A percentile compares a stretch with the other conserved stretches of the same genome.
These are phyloP conservation scores for Diospyros lotus DNA, from an alignment of 148 eudicot genomes.

Conservation along the genomic window DNA sequence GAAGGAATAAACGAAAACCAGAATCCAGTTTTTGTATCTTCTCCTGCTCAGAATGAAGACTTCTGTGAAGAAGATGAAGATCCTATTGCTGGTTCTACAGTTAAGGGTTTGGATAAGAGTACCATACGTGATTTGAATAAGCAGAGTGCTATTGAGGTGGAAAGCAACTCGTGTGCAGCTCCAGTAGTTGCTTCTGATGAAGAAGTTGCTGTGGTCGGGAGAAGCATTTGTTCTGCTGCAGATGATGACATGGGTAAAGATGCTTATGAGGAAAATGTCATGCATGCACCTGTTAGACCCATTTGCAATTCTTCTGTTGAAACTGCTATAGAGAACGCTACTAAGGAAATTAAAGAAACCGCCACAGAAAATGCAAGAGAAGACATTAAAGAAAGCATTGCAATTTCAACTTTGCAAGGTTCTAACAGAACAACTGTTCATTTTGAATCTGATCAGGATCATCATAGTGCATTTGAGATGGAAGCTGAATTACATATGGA, in stretches of 20 bases:
- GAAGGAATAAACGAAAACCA: too few relatives aligned
- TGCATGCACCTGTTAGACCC: slow-evolving; percentile 2
- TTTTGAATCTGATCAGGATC: slow-evolving; percentile 3
- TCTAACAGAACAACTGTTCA: background rate
- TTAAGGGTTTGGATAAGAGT: background rate
- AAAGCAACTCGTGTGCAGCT: slow-evolving; percentile 3
- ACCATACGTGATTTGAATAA: background rate
- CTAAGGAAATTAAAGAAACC: background rate
- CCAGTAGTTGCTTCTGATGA: slow-evolving; percentile 5
- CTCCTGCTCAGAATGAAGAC: background rate
- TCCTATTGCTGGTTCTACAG: background rate
- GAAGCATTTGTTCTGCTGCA: background rate
- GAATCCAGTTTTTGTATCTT: too few relatives aligned
- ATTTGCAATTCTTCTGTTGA: slow-evolving; percentile 2
- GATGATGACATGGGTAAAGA: slow-evolving; percentile 9
- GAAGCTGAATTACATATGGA: background rate
- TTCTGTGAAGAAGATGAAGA: background rate
- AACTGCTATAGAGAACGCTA: background rate
- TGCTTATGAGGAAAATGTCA: slow-evolving; percentile 7
- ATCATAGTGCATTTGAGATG: background rate
- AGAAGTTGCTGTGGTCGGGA: slow-evolving; percentile 13
- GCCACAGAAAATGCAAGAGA: background rate
- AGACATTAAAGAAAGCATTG: too few relatives aligned
- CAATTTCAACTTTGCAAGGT: background rate
- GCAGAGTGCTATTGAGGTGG: background rate